phyloP scores from a whole-genome alignment of 805 yeast species.

The Starmerella powellii region DNA sequence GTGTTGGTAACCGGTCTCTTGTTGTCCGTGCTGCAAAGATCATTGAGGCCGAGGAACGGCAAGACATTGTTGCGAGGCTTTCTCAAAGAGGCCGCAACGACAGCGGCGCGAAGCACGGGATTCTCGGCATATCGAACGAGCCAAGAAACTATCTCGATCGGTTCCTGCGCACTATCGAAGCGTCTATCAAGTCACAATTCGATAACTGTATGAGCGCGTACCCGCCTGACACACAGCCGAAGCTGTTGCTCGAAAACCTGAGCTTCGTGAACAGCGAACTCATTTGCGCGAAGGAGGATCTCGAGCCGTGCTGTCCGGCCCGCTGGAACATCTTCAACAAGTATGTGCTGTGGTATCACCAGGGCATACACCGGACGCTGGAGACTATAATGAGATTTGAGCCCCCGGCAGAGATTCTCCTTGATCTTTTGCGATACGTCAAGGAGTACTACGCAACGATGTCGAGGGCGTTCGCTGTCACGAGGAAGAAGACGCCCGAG shows the following conservation, averaged over 20 bases:
- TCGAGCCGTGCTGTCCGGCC: constrained; percentile 50
- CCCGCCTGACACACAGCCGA: constrained; percentile 35
- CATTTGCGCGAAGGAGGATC: constrained; percentile 46
- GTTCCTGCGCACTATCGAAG: constrained; percentile 47
- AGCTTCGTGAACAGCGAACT: constrained; percentile 80
- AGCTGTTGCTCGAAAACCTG: constrained; percentile 54
- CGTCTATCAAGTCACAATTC: constrained; percentile 55
- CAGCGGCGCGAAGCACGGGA: not conserved
- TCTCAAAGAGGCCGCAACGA: constrained; percentile 23
- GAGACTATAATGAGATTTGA: constrained; percentile 50
- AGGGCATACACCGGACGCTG: constrained; percentile 51
- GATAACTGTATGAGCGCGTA: constrained; percentile 48
- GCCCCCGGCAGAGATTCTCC: constrained; percentile 66
- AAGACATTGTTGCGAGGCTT: constrained; percentile 48
- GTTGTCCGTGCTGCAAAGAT: constrained; percentile 64
- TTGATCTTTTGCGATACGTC: constrained; percentile 67
- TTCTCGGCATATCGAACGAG: not conserved
- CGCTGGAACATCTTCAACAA: constrained; percentile 61
- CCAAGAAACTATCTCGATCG: constrained; percentile 39
- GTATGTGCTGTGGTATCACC: constrained; percentile 55
- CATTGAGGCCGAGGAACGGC: constrained; percentile 66
- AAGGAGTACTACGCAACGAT: constrained; percentile 49
- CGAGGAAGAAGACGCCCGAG: constrained; percentile 30
- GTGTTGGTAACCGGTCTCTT: constrained; percentile 54
- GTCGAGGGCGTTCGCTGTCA: constrained; percentile 39